These are phyloP conservation scores for Triticum monococcum DNA, from an alignment of 176 grass and related monocot species.

Conservation along the genomic window DNA sequence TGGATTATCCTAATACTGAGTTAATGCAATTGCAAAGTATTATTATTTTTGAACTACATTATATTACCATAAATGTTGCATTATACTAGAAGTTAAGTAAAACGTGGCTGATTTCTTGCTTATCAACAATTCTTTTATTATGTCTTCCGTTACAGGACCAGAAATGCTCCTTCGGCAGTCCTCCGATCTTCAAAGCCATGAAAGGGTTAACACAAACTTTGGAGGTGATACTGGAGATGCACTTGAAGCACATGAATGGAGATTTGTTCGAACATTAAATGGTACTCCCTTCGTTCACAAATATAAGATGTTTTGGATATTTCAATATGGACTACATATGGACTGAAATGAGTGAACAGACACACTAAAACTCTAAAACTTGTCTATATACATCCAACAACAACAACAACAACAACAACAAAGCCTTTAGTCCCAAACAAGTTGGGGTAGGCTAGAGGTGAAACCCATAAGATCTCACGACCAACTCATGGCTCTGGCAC, in stretches of 20 bases:
- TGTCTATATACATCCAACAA: too few species aligned
- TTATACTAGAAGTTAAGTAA: not conserved
- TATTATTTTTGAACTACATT: not conserved
- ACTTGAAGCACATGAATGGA: constrained; percentile 88
- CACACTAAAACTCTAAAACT: too few species aligned
- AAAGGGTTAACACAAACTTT: constrained; percentile 47
- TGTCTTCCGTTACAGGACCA: constrained; percentile 59
- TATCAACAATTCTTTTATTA: constrained; percentile 1
- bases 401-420: too few species aligned
- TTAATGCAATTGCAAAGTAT: not conserved
- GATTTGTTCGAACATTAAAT: constrained; percentile 81
- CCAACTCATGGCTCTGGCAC: too few species aligned
- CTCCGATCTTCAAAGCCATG: constrained; percentile 52
- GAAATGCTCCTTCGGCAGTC: constrained; percentile 81
- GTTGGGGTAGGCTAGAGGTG: too few species aligned
- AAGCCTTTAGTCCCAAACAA: too few species aligned
- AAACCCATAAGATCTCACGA: too few species aligned
- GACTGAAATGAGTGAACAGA: too few species aligned
- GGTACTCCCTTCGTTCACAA: constrained; percentile 13
- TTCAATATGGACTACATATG: too few species aligned
- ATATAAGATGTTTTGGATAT: too few species aligned
- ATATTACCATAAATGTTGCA: not conserved
- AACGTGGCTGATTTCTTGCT: not conserved
- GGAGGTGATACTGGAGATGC: constrained; percentile 72
- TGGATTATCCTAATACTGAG: constrained; percentile 2